Evolutionary conservation across 345 rosid genomes (phyloP).

Genomic region (Populus tremula): DNA sequence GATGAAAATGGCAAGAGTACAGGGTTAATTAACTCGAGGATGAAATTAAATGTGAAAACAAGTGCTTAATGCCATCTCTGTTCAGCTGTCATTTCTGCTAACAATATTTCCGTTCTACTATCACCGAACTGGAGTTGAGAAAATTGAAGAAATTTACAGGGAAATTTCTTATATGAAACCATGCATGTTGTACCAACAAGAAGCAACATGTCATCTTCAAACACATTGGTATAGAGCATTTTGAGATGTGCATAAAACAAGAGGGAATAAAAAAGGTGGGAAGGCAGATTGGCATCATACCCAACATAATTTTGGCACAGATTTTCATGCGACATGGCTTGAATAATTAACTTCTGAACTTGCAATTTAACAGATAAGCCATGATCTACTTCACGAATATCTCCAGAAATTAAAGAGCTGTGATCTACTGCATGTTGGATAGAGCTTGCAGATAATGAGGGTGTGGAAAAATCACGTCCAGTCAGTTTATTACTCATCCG

Average conservation of each 20-base stretch:
- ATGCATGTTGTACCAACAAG: not conserved
- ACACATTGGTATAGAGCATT: not conserved
- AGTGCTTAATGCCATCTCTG: not conserved
- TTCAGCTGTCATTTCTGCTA: not conserved
- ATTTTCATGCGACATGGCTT: constrained; percentile 86
- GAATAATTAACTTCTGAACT: constrained; percentile 87
- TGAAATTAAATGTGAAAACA: not conserved
- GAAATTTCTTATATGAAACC: not conserved
- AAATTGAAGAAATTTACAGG: no score
- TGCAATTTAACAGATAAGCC: constrained; percentile 88
- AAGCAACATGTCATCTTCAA: not conserved
- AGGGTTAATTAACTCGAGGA: not conserved
- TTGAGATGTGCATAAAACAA: not conserved
- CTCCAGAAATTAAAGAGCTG: constrained; percentile 71
- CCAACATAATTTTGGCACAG: constrained; percentile 97
- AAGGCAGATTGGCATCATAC: constrained; percentile 42
- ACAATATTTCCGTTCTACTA: no score
- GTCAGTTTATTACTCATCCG: constrained; percentile 93
- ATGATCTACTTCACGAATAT: constrained; percentile 81
- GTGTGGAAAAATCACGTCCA: constrained; percentile 80
- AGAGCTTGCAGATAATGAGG: constrained; percentile 45
- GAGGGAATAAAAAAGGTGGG: not conserved
- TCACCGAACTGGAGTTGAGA: no score
- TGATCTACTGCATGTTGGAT: constrained; percentile 58
- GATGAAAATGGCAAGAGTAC: not conserved